phyloP scores from a whole-genome alignment of 2,329 filamentous ascomycete genomes.

The Fusarium fracticaudum region DNA sequence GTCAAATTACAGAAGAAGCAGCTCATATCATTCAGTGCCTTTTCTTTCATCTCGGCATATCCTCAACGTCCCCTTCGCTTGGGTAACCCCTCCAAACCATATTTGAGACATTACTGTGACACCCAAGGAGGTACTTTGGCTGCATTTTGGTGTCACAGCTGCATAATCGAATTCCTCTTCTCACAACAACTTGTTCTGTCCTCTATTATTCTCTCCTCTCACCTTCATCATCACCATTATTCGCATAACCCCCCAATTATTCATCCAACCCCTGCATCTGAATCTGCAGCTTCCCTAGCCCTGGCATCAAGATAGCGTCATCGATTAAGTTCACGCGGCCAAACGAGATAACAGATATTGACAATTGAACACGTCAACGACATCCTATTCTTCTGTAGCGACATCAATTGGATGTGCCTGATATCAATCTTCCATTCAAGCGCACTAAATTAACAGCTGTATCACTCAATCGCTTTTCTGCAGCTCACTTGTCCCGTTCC shows the following conservation, averaged over 20 bases:
- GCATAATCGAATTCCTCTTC: conserved; percentile 14
- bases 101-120: conserved; percentile 25
- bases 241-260: conserved; percentile 4
- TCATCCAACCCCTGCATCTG: conserved; percentile 21
- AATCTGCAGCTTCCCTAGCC: conserved; percentile 17
- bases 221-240: neutral
- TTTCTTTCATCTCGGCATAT: neutral
- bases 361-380: conserved; percentile 25
- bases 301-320: conserved; percentile 36
- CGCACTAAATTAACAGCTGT: neutral
- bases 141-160: neutral
- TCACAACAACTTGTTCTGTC: neutral
- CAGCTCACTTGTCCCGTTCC: neutral
- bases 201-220: neutral
- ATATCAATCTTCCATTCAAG: neutral
- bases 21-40: neutral
- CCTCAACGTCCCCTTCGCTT: conserved; percentile 7
- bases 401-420: conserved; percentile 12
- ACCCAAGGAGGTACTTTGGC: neutral
- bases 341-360: conserved; percentile 10
- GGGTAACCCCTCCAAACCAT: conserved; percentile 18
- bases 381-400: neutral
- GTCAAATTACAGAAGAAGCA: neutral
- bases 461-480: neutral
- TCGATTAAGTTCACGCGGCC: conserved; percentile 26